Percentiles rank a stretch among this genome's conserved stretches.
Evolutionary conservation across 2,329 filamentous ascomycete species (phyloP).

Genomic region (Pseudodiploospora longispora): DNA sequence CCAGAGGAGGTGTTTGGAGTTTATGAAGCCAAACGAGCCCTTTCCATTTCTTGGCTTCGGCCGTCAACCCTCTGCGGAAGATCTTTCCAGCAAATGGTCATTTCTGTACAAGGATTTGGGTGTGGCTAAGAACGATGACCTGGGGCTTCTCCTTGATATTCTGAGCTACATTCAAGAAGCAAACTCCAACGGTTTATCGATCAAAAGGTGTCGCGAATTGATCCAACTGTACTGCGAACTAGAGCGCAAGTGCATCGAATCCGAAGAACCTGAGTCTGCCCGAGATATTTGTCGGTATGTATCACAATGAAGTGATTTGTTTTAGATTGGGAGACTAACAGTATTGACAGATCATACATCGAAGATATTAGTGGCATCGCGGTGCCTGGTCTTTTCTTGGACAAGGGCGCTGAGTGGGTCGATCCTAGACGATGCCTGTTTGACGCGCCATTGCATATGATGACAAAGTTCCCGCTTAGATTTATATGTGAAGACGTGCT

Average conservation of each 20-base stretch:
- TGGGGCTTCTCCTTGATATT: constrained; percentile 7
- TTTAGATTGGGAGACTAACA: not conserved
- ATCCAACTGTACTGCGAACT: constrained; percentile 7
- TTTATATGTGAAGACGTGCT: constrained; percentile 2
- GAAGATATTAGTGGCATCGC: constrained; percentile 8
- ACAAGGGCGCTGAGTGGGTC: constrained; percentile 2
- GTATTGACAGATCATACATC: constrained; percentile 1
- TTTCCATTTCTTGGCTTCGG: constrained; percentile 10
- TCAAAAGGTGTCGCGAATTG: constrained; percentile 2
- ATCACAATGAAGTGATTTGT: not conserved
- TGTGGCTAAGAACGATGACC: constrained; percentile 6
- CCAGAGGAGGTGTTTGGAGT: constrained; percentile 2
- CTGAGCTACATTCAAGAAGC: constrained; percentile 8
- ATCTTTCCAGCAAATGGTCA: constrained; percentile 3
- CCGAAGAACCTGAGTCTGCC: constrained; percentile 3
- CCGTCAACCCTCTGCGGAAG: constrained; percentile 1
- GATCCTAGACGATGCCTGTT: constrained; percentile 2
- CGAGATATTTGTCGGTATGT: constrained; percentile 8
- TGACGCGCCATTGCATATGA: constrained; percentile 1
- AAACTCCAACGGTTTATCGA: constrained; percentile 3
- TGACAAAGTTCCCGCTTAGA: constrained; percentile 2
- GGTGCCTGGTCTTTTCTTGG: not conserved
- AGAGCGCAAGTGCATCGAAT: constrained; percentile 1
- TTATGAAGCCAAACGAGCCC: constrained; percentile 4
- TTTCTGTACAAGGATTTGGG: constrained; percentile 8